Evolutionary conservation across 306 rosid genomes (phyloP), one percentile per base, ranked within the genome.

Genomic region (Malus asiatica): DNA sequence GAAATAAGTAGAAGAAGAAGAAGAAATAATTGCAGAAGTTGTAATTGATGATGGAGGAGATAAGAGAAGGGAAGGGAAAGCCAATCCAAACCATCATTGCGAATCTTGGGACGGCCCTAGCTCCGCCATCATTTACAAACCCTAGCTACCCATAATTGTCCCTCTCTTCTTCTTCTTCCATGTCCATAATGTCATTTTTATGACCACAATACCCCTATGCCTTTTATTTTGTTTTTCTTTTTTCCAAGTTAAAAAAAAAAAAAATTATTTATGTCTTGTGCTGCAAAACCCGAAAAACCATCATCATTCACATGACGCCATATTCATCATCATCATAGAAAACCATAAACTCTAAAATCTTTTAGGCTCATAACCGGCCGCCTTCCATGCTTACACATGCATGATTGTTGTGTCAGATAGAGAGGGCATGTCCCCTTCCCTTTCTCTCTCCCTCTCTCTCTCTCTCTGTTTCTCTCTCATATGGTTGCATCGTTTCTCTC

Each of bases 71-170:
- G 84, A 80, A 85, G 82, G 91, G 72, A 89, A 86, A 93, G 87
- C 98, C 98, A 92, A 96, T 90, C 99, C 97, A 83, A 82, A 87
- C 88, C 97, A 96, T 96, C 90, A 96, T 96, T 96, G 98, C 98
- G 96, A 84, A 96, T 92, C 97, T 92, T 92, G 90, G 93, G 91
- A 89, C 86, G 97, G 87, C 92, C 93, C 91, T 90, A 92, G 97
- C 93, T 22, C 91, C 96, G 84, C 93, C 97, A 92, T 95, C 99
- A 96, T 95, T 92, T 89, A 52, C 81, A 89, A 78, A 78, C 87
- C 86, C 92, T 95, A 86, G 87, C 53, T 95, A 86, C 85, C 53
- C 65, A 92, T 91, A 79, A 90, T 89, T 89, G 85, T 85, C 86
- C 85, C 88, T 78, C 55, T 5, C 3, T 18, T 61, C 66, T 78